A percentile compares a stretch with the other conserved stretches of the same genome.
Evolutionary conservation across 2,329 filamentous ascomycete genomes (phyloP).

Genomic region (Fusarium anguioides): DNA sequence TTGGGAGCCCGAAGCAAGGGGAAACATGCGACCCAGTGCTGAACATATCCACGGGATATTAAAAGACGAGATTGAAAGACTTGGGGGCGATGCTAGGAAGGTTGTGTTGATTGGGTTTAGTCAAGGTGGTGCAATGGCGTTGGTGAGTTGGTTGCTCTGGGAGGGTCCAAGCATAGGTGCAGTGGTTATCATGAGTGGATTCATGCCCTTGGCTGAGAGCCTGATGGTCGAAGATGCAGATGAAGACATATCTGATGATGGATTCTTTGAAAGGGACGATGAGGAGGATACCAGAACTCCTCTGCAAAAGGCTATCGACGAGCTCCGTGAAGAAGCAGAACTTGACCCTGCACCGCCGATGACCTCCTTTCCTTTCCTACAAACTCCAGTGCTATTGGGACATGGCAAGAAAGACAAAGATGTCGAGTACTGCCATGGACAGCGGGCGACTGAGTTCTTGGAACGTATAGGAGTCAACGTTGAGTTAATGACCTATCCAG

Average conservation of each 20-base stretch:
- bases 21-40: constrained; percentile 55
- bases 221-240: constrained; percentile 40
- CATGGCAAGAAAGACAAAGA: constrained; percentile 58
- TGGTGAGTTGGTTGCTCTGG: constrained; percentile 58
- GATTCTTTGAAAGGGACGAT: constrained; percentile 34
- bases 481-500: constrained; percentile 53
- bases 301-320: constrained; percentile 38
- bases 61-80: constrained; percentile 47
- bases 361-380: constrained; percentile 27
- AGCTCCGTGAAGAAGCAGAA: constrained; percentile 46
- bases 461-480: constrained; percentile 49
- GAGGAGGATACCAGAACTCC: constrained; percentile 15
- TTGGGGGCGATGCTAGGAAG: constrained; percentile 51
- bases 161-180: constrained; percentile 53
- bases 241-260: constrained; percentile 10
- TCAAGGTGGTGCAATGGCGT: constrained; percentile 62
- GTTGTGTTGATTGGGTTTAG: constrained; percentile 64
- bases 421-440: constrained; percentile 52
- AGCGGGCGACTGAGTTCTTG: constrained; percentile 50
- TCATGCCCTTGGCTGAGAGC: constrained; percentile 54
- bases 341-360: constrained; percentile 11
- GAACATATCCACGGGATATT: constrained; percentile 55
- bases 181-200: constrained; percentile 58
- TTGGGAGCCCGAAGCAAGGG: constrained; percentile 48
- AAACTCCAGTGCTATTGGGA: constrained; percentile 58